Base-by-base conservation (phyloP, 768 basidiomycete species). In the Trametopsis cervina region DNA sequence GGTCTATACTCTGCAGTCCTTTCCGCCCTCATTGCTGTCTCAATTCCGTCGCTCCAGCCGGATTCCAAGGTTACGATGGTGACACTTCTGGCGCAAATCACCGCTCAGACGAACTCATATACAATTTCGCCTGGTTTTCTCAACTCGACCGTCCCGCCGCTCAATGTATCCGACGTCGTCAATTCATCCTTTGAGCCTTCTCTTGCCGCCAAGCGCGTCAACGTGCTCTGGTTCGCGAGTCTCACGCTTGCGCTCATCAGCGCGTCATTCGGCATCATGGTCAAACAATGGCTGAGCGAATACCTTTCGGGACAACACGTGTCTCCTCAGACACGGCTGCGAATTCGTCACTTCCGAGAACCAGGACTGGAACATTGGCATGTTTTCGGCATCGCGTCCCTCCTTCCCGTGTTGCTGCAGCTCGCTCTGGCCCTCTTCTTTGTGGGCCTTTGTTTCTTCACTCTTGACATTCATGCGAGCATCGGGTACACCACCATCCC, bases 401-500 rank as follows among this genome's bases (percentile, higher is more conserved):
- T 44, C 52, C 44, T 60, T 2, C 58, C 61, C 12, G 37, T 59
- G 39, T 44, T 59, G 15, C 51, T 61, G 11, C 60, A 61, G 23
- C 4, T 50, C 9, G 52, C 54, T 2, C 27, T 55, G 3, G 42
- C 49, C 15, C 50, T 58, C 15, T 58, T 58, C 42, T 22, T 58
- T 12, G 6, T 52, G 18, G 57, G 57, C 15, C 53, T 58, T 2
- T 15, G 51, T 36, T 46, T 51, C 25, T 53, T 58, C 33, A 41
- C 54, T 1, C 47, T 40, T 29, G 13, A 22, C 2, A 41, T 57
- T 25, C 40, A 55, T 5, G 4, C 35, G 9, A 38, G 13, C 5
- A 24, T 53, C 23, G 41, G 39, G 9, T 10, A 40, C 18, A 40
- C 39, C 9, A 40, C 39, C 18, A 9, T 40, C 7, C 39, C 39